A percentile compares a stretch with the other conserved stretches of the same genome.
These are phyloP conservation scores for Talaromyces ruber DNA, from an alignment of 495 filamentous ascomycete species.

Conservation along the genomic window DNA sequence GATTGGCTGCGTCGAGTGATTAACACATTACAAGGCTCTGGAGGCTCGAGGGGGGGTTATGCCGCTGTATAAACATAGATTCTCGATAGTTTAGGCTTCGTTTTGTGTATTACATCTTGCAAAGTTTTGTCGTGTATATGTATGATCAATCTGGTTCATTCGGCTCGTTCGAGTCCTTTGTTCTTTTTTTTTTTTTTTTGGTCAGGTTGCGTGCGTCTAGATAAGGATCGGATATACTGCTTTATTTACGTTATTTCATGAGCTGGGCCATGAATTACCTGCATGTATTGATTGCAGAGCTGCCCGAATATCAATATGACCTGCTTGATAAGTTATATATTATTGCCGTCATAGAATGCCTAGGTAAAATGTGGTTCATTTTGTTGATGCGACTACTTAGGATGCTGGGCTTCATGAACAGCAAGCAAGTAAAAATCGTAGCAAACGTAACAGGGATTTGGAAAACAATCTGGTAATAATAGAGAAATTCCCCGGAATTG, in stretches of 20 bases:
- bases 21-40: constrained; percentile 73
- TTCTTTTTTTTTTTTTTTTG: background rate
- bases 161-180: too few species aligned
- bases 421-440: background rate
- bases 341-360: too few species aligned
- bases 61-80: constrained; percentile 63
- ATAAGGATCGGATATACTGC: background rate
- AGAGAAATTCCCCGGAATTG: background rate
- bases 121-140: background rate
- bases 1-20: constrained; percentile 74
- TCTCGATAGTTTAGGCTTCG: background rate
- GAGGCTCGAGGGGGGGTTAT: constrained; percentile 78
- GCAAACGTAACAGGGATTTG: background rate
- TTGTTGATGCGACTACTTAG: background rate
- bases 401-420: background rate
- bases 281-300: background rate
- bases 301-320: background rate
- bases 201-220: background rate
- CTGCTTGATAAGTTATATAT: background rate
- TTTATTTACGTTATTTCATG: background rate
- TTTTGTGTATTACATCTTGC: background rate
- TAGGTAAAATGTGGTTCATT: too few species aligned
- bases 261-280: background rate
- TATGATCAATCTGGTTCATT: background rate
- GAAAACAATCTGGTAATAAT: background rate